Base-by-base conservation (phyloP, 1,139 yeast species). In the Pichia sp. region DNA sequence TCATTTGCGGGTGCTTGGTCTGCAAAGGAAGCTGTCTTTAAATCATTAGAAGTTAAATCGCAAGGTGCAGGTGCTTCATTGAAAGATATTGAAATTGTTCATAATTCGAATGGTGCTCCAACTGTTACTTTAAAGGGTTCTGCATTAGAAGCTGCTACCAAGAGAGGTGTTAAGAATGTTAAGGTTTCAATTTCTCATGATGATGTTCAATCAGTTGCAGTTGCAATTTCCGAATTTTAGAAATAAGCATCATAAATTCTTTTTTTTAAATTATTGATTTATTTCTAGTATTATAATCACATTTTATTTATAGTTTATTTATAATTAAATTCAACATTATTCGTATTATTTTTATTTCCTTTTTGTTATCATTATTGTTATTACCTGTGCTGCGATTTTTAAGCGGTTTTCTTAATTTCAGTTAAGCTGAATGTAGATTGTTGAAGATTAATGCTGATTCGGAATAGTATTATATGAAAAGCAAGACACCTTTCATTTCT, bases 1-100 rank as follows among this genome's bases (percentile, higher is more conserved):
- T 89, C 97, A 9, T 93, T 79, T 72, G 91, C 99, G 39, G 99
- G 99, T 51, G 87, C 96, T 48, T 93, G 99, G 99, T 88, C 96
- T 45, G 99, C 99, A 51, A 93, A 93, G 74, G 99, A 93, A 74
- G 99, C 99, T 42, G 97, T 90, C 44, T 93, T 93, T 83, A 93
- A 93, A 76, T 88, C 96, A 25, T 77, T 93, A 65, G 93, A 95
- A 57, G 95, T 89, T 58, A 79, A 81, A 66, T 84, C 96, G 45
- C 80, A 84, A 69, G 99, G 99, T 57, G 97, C 91, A 22, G 99
- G 98, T 58, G 98, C 99, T 51, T 77, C 96, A 47, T 78, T 93
- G 73, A 79, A 80, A 69, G 96, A 90, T 58, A 93, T 93, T 70
- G 98, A 91, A 73, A 87, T 93, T 64, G 64, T 75, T 28, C 85